phyloP scores from a whole-genome alignment of 2,329 filamentous ascomycete genomes.

The Diplocarpon rosae region DNA sequence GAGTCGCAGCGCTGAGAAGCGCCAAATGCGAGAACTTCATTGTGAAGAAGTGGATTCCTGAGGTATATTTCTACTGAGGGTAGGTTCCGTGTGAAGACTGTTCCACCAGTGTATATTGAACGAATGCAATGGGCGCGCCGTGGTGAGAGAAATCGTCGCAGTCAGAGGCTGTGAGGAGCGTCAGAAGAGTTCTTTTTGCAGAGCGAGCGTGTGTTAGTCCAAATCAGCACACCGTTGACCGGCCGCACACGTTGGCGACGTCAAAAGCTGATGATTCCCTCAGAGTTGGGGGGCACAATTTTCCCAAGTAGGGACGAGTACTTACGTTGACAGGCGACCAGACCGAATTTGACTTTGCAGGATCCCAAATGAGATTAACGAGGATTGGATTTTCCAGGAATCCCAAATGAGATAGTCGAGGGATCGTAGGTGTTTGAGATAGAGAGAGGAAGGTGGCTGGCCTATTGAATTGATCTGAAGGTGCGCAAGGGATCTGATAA shows the following conservation, averaged over 20 bases:
- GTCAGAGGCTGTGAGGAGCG: too few species aligned
- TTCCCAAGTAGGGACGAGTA: too few species aligned
- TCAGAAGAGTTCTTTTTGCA: too few species aligned
- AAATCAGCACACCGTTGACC: too few species aligned
- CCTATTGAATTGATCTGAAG: neutral
- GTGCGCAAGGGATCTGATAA: neutral
- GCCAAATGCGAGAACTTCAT: conserved; percentile 26
- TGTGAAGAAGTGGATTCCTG: conserved; percentile 26
- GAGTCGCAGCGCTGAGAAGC: conserved; percentile 30
- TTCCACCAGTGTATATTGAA: conserved; percentile 1
- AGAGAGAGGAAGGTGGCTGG: neutral
- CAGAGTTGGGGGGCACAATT: too few species aligned
- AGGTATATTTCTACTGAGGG: conserved; percentile 18
- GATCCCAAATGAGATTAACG: too few species aligned
- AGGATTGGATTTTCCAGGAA: neutral
- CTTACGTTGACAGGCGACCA: conserved; percentile 11
- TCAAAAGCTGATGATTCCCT: too few species aligned
- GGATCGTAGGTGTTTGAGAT: conserved; percentile 2
- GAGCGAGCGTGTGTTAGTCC: too few species aligned
- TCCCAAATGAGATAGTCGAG: neutral
- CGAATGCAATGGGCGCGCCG: too few species aligned
- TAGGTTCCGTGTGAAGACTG: too few species aligned
- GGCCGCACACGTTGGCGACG: too few species aligned
- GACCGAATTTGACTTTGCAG: neutral
- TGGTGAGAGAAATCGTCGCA: too few species aligned